Evolutionary conservation across 148 eudicot genomes (phyloP).

Genomic region (Talinum fruticosum): DNA sequence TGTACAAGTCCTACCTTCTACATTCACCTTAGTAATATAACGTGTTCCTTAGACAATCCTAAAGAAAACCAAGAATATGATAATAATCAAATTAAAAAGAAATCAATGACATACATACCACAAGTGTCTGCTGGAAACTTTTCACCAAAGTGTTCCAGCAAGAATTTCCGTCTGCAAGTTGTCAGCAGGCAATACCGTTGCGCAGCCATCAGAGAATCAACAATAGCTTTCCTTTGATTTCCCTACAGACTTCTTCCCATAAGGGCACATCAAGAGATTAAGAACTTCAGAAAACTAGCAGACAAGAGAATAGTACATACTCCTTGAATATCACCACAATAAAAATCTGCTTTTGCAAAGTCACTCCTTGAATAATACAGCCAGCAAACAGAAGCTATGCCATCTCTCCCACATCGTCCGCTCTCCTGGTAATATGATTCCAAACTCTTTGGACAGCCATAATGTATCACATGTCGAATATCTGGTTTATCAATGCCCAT

Average conservation of each 20-base stretch:
- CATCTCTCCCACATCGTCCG: slow-evolving; percentile 92
- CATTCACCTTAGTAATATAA: background rate
- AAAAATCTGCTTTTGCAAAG: slow-evolving; percentile 71
- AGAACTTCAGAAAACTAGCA: background rate
- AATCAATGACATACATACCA: slow-evolving; percentile 47
- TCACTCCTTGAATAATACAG: slow-evolving; percentile 68
- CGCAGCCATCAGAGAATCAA: slow-evolving; percentile 67
- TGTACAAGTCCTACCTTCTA: background rate
- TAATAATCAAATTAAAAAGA: background rate
- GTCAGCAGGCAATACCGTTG: slow-evolving; percentile 62
- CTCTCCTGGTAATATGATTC: slow-evolving; percentile 92
- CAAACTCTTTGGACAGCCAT: slow-evolving; percentile 85
- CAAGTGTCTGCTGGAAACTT: slow-evolving; percentile 46
- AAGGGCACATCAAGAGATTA: slow-evolving; percentile 8
- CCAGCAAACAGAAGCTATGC: slow-evolving; percentile 71
- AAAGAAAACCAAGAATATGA: slow-evolving; percentile 3
- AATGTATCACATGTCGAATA: slow-evolving; percentile 73
- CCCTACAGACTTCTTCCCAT: slow-evolving; percentile 36
- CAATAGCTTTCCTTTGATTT: slow-evolving; percentile 71
- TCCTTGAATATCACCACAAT: slow-evolving; percentile 53
- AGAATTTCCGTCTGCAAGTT: slow-evolving; percentile 69
- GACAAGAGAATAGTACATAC: slow-evolving; percentile 32
- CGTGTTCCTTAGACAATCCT: background rate
- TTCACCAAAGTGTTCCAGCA: slow-evolving; percentile 76
- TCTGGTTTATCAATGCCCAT: slow-evolving; percentile 94